Evolutionary conservation across 179 eudicot species (phyloP).

Genomic region (Sideroxylon spinosum): DNA sequence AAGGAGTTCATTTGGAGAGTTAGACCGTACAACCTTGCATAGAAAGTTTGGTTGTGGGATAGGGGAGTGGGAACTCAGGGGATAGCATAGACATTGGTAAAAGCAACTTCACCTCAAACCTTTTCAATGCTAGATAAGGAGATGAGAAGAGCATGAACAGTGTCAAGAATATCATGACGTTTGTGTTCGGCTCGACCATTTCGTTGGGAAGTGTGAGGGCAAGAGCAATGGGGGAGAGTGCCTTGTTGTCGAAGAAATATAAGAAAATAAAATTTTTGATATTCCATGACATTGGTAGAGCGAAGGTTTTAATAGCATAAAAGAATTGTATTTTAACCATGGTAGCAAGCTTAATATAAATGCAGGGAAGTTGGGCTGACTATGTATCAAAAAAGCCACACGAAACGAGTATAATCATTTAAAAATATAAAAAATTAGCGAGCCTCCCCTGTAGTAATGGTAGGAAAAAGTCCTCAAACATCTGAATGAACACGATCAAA

Average conservation of each 20-base stretch:
- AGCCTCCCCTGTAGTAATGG: neutral
- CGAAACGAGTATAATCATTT: neutral
- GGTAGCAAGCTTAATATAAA: neutral
- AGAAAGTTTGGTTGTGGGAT: neutral
- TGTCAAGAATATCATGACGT: neutral
- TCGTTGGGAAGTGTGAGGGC: neutral
- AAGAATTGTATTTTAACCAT: neutral
- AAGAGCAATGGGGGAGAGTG: neutral
- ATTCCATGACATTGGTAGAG: neutral
- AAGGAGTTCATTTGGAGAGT: neutral
- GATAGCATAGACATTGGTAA: constrained; percentile 9
- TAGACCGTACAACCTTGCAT: neutral
- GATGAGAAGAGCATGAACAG: neutral
- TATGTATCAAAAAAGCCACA: neutral
- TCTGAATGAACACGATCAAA: neutral
- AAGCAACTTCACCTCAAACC: constrained; percentile 14
- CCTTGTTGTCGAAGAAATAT: neutral
- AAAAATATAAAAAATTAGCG: neutral
- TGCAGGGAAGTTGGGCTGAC: neutral
- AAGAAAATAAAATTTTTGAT: neutral
- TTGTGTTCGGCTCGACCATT: constrained; percentile 2
- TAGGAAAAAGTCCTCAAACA: neutral
- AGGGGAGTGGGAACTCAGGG: constrained; percentile 8
- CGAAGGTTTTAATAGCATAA: neutral
- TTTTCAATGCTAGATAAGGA: neutral